Percentiles rank a stretch among this genome's conserved stretches.
These are phyloP conservation scores for Amanita brunnescens DNA, from an alignment of 768 basidiomycete species.

Conservation along the genomic window DNA sequence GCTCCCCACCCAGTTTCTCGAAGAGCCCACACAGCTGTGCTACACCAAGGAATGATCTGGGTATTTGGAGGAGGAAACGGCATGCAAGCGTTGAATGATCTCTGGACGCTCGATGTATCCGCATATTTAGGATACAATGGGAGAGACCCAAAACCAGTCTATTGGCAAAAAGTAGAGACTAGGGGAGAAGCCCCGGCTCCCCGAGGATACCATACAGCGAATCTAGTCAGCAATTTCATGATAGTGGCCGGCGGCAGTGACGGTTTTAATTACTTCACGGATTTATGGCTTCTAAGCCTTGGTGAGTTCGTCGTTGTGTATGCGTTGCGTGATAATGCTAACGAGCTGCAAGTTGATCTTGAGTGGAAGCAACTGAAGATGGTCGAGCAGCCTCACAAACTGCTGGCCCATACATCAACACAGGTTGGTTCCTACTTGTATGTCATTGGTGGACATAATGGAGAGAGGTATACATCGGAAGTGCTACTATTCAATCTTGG, in stretches of 20 bases:
- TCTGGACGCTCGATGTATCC: slow-evolving; percentile 74
- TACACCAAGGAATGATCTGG: slow-evolving; percentile 64
- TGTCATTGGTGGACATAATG: slow-evolving; percentile 84
- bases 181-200: slow-evolving; percentile 47
- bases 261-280: slow-evolving; percentile 79
- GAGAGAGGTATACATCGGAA: slow-evolving; percentile 61
- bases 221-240: slow-evolving; percentile 79
- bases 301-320: slow-evolving; percentile 36
- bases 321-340: not conserved
- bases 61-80: slow-evolving; percentile 96
- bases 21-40: slow-evolving; percentile 81
- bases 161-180: slow-evolving; percentile 44
- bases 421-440: slow-evolving; percentile 91
- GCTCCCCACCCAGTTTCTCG: slow-evolving; percentile 51
- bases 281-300: slow-evolving; percentile 81
- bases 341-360: slow-evolving; percentile 26
- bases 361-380: slow-evolving; percentile 38
- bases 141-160: slow-evolving; percentile 14
- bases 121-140: slow-evolving; percentile 20
- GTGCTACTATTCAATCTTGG: slow-evolving; percentile 84
- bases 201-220: slow-evolving; percentile 88
- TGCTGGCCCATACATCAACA: slow-evolving; percentile 80
- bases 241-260: slow-evolving; percentile 88
- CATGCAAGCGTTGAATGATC: slow-evolving; percentile 78
- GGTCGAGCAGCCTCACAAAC: slow-evolving; percentile 35